These are phyloP conservation scores for Hordeum marinum DNA, from an alignment of 176 grass and related monocot species.

Conservation along the genomic window DNA sequence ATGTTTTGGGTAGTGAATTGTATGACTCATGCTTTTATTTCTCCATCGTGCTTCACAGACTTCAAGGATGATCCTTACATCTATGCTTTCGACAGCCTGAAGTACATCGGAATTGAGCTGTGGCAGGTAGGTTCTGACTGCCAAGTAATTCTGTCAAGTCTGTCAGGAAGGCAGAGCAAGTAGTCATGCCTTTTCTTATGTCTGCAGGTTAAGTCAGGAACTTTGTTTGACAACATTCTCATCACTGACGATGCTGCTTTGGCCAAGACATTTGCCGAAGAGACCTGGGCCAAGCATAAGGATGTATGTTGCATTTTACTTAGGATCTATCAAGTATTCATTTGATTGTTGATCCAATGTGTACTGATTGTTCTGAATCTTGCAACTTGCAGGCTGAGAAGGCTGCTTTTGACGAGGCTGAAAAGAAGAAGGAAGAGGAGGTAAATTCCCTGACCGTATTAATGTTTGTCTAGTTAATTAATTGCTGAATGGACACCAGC, in stretches of 20 bases:
- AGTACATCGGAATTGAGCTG: constrained; percentile 95
- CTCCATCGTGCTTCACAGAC: constrained; percentile 41
- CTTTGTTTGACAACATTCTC: constrained; percentile 87
- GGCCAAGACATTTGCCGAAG: constrained; percentile 74
- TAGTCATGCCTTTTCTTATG: neutral
- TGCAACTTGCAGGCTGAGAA: constrained; percentile 64
- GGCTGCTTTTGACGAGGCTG: constrained; percentile 83
- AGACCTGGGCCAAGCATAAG: constrained; percentile 82
- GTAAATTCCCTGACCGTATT: constrained; percentile 30
- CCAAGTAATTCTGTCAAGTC: neutral
- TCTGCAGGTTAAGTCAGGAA: constrained; percentile 84
- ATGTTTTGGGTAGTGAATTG: neutral
- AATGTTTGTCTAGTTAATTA: neutral
- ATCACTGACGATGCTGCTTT: constrained; percentile 72
- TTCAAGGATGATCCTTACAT: constrained; percentile 87
- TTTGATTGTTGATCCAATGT: neutral
- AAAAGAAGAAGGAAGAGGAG: constrained; percentile 91
- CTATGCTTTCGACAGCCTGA: constrained; percentile 76
- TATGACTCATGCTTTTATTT: neutral
- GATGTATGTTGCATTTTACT: constrained; percentile 37
- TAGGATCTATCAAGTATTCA: neutral
- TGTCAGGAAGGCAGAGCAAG: neutral
- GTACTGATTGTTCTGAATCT: neutral
- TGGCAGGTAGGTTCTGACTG: constrained; percentile 24
- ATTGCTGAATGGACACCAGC: too few species aligned